Evolutionary conservation across 2,329 filamentous ascomycete genomes (phyloP), one percentile per base, ranked within the genome.

Genomic region (Penicillium sp.): DNA sequence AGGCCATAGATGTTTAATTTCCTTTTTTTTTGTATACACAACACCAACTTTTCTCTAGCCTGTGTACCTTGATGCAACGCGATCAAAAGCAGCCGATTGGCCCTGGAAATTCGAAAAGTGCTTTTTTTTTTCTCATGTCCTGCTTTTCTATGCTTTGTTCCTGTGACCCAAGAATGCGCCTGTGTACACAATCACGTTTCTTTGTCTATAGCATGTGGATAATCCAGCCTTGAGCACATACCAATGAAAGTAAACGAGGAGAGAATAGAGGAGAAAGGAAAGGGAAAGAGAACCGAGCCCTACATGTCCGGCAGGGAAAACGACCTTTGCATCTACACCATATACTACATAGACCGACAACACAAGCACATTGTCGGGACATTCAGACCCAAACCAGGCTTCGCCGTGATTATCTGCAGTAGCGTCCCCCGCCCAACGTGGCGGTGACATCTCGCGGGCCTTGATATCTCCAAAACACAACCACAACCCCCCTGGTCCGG

Each of bases 361-460:
- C 32, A 39, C 26, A 36, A 47, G 39, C 38, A 45, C 38, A 42
- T 40, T 26, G 31, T 21, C 18, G 23, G 26, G 8, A 26, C 32
- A 30, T 31, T 33, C 25, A 14, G 14, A n/a, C 27, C 34, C 30
- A 11, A 25, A 28, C 18, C 33, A 20, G 32, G 25, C 36, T 16
- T 28, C 23, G 11, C 14, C 35, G 21, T 29, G 41, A 48, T 46
- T 37, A 43, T 51, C 27, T 56, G 48, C 53, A 54, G 42, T 55
- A 55, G 51, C 43, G 51, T 17, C 15, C 31, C 18, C 33, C 32
- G 34, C 50, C 36, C 42, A 54, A 53, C 43, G 45, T 55, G 51
- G 51, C 53, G 53, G 53, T 56, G 47, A 51, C 48, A 47, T 48
- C 28, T 43, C n/a, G n/a, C n/a, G n/a, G n/a, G n/a, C n/a, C n/a